phyloP scores from a whole-genome alignment of 2,329 filamentous ascomycete genomes.

The Clathrospora elynae region DNA sequence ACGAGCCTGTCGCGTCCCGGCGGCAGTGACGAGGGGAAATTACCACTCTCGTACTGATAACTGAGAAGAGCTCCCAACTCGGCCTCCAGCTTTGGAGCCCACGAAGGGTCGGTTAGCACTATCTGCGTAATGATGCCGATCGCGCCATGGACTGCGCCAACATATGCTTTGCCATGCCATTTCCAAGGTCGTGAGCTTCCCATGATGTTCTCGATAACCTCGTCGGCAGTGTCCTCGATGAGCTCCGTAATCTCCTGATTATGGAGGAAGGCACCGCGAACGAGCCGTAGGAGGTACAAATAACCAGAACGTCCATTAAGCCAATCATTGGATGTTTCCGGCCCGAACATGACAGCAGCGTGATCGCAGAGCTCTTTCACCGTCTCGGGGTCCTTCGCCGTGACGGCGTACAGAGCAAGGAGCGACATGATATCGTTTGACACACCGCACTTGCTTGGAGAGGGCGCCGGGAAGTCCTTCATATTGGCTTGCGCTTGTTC shows the following conservation, averaged over 20 bases:
- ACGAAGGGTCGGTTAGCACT: slow-evolving; percentile 61
- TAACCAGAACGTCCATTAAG: slow-evolving; percentile 70
- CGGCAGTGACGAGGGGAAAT: slow-evolving; percentile 64
- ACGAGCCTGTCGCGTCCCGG: slow-evolving; percentile 58
- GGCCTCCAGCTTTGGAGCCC: slow-evolving; percentile 60
- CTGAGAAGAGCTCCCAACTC: slow-evolving; percentile 62
- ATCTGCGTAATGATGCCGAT: slow-evolving; percentile 75
- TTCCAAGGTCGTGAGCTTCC: slow-evolving; percentile 62
- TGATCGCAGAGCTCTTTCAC: slow-evolving; percentile 58
- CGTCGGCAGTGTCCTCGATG: slow-evolving; percentile 59
- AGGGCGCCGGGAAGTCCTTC: slow-evolving; percentile 55
- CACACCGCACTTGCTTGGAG: slow-evolving; percentile 54
- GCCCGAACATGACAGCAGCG: slow-evolving; percentile 53
- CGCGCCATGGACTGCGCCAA: slow-evolving; percentile 70
- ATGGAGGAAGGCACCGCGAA: slow-evolving; percentile 61
- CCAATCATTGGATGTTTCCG: slow-evolving; percentile 63
- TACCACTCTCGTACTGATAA: slow-evolving; percentile 65
- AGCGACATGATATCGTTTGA: slow-evolving; percentile 58
- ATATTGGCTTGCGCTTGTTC: slow-evolving; percentile 57
- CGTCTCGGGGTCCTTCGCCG: slow-evolving; percentile 56
- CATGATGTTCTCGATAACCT: slow-evolving; percentile 66
- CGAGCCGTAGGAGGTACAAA: slow-evolving; percentile 69
- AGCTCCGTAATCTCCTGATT: slow-evolving; percentile 57
- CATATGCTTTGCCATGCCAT: slow-evolving; percentile 66
- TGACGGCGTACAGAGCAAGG: slow-evolving; percentile 57